Base-by-base conservation (phyloP, 192 early-diverging fungal species). In the Gonapodya sp. region DNA sequence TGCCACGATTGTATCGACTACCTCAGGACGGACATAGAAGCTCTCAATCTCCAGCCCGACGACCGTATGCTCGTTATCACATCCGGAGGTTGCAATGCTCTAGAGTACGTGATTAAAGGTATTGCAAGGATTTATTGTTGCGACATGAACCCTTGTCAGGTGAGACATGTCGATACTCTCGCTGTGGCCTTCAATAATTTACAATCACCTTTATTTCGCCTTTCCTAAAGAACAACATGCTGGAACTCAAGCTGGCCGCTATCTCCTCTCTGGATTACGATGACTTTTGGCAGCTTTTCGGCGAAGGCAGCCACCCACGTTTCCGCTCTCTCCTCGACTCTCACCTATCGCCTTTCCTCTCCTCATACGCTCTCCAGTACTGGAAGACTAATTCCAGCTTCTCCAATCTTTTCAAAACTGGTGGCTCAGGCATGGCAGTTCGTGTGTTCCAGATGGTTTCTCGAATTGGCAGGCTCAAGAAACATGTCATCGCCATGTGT, bases 121-220 rank as follows among this genome's bases (percentile, higher is more conserved):
- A 85, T 87, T 80, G 34, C 18, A n/a, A 84, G 89, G 1, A 91
- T 96, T 35, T 93, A 96, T 84, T 93, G 92, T 82, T 89, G 94
- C 35, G 94, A 96, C 84, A 89, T 96, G 88, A 96, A 96, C 81
- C 94, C 94, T n/a, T 96, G 94, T 85, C 94, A 96, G 84, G 73
- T 16, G n/a, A n/a, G n/a, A n/a, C n/a, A n/a, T n/a, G n/a, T n/a
- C n/a, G n/a, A n/a, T n/a, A n/a, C n/a, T n/a, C n/a, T n/a, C n/a
- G n/a, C n/a, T n/a, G n/a, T n/a, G n/a, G n/a, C n/a, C n/a, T n/a
- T n/a, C n/a, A n/a, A n/a, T n/a, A n/a, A n/a, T n/a, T n/a, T n/a
- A n/a, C n/a, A n/a, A n/a, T n/a, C n/a, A n/a, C n/a, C n/a, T n/a
- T n/a, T n/a, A n/a, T n/a, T n/a, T n/a, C n/a, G n/a, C n/a, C 8